Base-by-base conservation (phyloP, 129 eudicot genomes). In the Chrysanthemum lavandulifolium region DNA sequence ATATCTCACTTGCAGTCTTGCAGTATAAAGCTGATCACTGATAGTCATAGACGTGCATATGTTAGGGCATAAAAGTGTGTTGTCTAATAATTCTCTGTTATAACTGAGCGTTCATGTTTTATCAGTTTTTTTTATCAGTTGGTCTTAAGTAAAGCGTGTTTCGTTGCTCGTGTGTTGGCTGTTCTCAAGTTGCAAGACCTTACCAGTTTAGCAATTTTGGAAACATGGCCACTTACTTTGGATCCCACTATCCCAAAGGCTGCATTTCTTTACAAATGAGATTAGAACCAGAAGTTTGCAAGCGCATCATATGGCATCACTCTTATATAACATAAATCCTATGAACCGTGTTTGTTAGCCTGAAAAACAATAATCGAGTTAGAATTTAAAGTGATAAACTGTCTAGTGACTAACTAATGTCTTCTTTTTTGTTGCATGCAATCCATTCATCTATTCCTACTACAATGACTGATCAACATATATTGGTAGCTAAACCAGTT, bases 181-280 rank as follows among this genome's bases (percentile, higher is more conserved):
- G 36, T 40, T 11, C 13, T 43, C 11, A 58, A 57, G 67, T 58
- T 57, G 76, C 76, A 57, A 21, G 66, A 72, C 43, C 9, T 19
- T 72, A 40, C n/a, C 8, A 14, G 54, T 25, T 53, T 27, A n/a
- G 15, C 76, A 72, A 25, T 60, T 73, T 11, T 31, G 51, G 13
- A 60, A 72, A 3, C 47, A 23, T 57, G 61, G 62, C 18, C 13
- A 51, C 27, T 63, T 51, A 45, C 47, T 7, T 40, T 40, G 47
- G 47, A 40, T 40, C 9, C 10, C 47, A 7, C 47, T 40, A 40
- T 1, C 47, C 47, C 9, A 6, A 6, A 7, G 47, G 47, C 47
- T 40, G 47, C 9, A 40, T 40, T 0, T 40, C 47, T 7, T 40
- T 40, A 31, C 47, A 40, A 8, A 40, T 40, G 10, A 40, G 10